phyloP scores from a whole-genome alignment of 2,329 filamentous ascomycete species.

The Pseudogymnoascus sp. region DNA sequence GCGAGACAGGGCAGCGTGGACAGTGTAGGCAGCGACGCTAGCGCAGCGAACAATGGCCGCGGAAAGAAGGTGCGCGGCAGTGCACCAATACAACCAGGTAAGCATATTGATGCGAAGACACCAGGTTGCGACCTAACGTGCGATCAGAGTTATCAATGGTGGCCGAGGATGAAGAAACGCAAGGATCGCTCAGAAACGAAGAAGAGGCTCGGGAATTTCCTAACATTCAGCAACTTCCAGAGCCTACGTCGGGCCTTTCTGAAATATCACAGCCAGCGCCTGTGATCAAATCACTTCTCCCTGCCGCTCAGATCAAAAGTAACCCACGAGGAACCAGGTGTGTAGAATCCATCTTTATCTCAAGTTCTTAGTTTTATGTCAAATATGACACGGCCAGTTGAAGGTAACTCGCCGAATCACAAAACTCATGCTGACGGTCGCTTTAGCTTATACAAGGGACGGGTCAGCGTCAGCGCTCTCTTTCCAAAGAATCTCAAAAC shows the following conservation, averaged over 20 bases:
- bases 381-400: background rate
- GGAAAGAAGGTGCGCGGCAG: slow-evolving; percentile 18
- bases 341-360: background rate
- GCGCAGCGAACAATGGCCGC: slow-evolving; percentile 15
- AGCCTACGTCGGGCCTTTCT: slow-evolving; percentile 20
- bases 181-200: slow-evolving; percentile 10
- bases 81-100: slow-evolving; percentile 16
- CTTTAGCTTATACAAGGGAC: background rate
- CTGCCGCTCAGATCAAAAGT: slow-evolving; percentile 17
- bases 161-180: slow-evolving; percentile 19
- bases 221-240: slow-evolving; percentile 16
- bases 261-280: slow-evolving; percentile 14
- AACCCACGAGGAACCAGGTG: slow-evolving; percentile 15
- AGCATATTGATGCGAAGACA: background rate
- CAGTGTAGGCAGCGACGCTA: slow-evolving; percentile 20
- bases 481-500: background rate
- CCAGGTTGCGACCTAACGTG: slow-evolving; percentile 12
- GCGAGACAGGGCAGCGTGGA: slow-evolving; percentile 21
- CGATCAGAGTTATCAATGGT: slow-evolving; percentile 24
- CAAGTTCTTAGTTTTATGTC: background rate
- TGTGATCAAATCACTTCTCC: slow-evolving; percentile 12
- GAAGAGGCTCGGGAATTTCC: slow-evolving; percentile 9
- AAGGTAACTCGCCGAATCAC: background rate
- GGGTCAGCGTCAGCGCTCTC: background rate
- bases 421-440: background rate